Conservation (phyloP, 371 early-diverging fungal genomes). For the Zancudomyces culisetae region DNA sequence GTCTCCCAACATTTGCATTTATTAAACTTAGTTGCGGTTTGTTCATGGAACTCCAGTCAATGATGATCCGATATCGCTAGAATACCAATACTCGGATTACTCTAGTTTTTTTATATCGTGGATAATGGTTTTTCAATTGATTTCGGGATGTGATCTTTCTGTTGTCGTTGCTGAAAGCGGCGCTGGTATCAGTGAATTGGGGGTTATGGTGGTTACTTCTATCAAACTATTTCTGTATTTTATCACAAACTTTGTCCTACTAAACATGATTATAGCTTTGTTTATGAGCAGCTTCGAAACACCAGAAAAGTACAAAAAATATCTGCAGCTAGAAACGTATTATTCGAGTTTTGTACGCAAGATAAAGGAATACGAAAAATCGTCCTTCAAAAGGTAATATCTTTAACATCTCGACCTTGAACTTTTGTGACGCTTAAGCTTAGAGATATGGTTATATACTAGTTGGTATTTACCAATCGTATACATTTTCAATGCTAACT, state of each 20-base stretch:
- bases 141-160: not conserved
- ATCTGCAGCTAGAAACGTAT: constrained; percentile 29
- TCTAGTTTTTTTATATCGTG: not conserved
- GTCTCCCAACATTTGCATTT: too few species aligned
- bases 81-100: not conserved
- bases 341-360: constrained; percentile 24
- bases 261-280: constrained; percentile 42
- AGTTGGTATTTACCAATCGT: too few species aligned
- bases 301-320: constrained; percentile 33
- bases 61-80: not conserved
- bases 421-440: too few species aligned
- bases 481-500: too few species aligned
- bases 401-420: too few species aligned
- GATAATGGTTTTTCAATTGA: not conserved
- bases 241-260: constrained; percentile 21
- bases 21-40: constrained; percentile 2
- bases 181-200: not conserved
- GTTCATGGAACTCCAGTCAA: not conserved
- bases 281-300: constrained; percentile 48
- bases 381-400: too few species aligned
- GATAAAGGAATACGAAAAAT: too few species aligned
- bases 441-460: too few species aligned
- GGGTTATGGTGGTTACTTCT: not conserved
- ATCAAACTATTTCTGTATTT: constrained; percentile 2
- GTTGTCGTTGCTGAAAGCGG: not conserved